Evolutionary conservation across 345 rosid species (phyloP).

Genomic region (Eucalyptus cladocalyx): DNA sequence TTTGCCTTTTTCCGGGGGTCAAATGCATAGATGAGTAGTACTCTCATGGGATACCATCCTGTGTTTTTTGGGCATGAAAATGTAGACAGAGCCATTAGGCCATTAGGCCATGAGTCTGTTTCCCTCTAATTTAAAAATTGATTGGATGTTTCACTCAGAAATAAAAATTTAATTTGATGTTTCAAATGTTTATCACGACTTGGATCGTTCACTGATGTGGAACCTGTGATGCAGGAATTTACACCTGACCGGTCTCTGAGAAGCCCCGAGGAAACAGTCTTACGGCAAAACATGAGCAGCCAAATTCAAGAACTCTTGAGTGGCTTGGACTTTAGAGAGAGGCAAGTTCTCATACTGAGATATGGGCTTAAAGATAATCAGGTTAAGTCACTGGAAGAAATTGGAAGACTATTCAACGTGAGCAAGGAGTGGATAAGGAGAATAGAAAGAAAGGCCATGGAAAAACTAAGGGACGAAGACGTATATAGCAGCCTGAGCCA

Average conservation of each 20-base stretch:
- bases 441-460: slow-evolving; percentile 54
- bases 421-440: slow-evolving; percentile 87
- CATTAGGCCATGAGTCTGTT: background rate
- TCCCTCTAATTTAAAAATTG: background rate
- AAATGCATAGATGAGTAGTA: background rate
- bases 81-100: background rate
- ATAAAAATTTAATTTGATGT: background rate
- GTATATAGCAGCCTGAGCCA: slow-evolving; percentile 23
- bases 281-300: slow-evolving; percentile 41
- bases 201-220: background rate
- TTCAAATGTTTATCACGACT: background rate
- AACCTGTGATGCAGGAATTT: slow-evolving; percentile 36
- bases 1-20: background rate
- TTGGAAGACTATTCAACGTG: slow-evolving; percentile 45
- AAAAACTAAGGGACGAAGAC: slow-evolving; percentile 35
- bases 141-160: background rate
- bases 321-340: slow-evolving; percentile 56
- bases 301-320: slow-evolving; percentile 35
- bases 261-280: slow-evolving; percentile 38
- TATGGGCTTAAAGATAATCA: slow-evolving; percentile 41
- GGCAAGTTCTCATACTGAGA: slow-evolving; percentile 50
- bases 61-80: background rate
- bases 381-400: slow-evolving; percentile 67
- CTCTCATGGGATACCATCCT: background rate
- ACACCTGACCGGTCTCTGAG: slow-evolving; percentile 33